Evolutionary conservation across 306 rosid genomes (phyloP), one percentile per base, ranked within the genome.

Genomic region (Betula pendula): DNA sequence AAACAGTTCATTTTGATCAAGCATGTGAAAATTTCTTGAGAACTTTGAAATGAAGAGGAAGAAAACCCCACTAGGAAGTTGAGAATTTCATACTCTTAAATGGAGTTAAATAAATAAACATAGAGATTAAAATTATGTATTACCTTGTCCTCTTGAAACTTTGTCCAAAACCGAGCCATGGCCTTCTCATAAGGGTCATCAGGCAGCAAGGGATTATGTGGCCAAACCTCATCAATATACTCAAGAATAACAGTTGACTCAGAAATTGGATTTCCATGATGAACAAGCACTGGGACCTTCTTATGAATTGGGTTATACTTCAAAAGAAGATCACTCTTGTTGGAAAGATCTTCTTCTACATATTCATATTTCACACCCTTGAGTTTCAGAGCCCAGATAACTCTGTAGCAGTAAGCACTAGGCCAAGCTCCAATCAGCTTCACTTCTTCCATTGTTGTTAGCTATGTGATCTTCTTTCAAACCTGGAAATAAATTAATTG

Each of bases 401-500:
- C 77, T 55, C 77, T 73, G 50, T 53, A 55, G 63, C 19, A 6
- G 14, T 10, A 73, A 19, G 7, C 2, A 24, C 68, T 73, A 11
- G 68, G 35, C 77, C 77, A 77, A 31, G 78, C 44, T 72, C 78
- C 81, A 0, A 76, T 27, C 1, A 76, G 48, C 71, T 76, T 77
- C 29, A 81, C 75, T 53, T 77, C 75, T 67, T 65, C 72, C 84
- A 81, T 81, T 65, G 22, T 62, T 12, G 70, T 12, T 12, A 7
- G 14, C 7, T 33, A 16, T 20, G 20, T 3, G 15, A 25, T 33
- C 22, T 78, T 33, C 52, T 59, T 47, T 59, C 68, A 25, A 20
- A 60, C 12, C 62, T 33, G 52, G 22, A 29, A 3, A 15, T 19
- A 17, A 29, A 9, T 31, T 62, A 22, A 11, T 12, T 29, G 45